Evolutionary conservation across 805 yeast species (phyloP).

Genomic region (Barnettozyma sucrosica): DNA sequence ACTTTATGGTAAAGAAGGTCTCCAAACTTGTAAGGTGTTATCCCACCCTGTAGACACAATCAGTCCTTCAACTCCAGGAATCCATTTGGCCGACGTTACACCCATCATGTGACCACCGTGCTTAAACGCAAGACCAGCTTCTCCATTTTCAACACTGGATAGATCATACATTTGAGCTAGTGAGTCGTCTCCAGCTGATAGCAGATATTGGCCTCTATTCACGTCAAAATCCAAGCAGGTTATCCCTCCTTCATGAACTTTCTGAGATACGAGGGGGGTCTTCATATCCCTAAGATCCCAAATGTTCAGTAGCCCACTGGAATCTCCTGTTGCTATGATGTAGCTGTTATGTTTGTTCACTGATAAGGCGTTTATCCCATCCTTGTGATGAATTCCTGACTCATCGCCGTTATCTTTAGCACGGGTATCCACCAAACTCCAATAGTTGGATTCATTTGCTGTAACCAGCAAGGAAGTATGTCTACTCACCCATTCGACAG

Average conservation of each 20-base stretch:
- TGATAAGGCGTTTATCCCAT: slow-evolving; percentile 51
- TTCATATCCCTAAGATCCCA: slow-evolving; percentile 59
- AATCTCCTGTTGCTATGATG: slow-evolving; percentile 64
- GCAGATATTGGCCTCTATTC: slow-evolving; percentile 30
- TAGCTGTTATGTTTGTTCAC: slow-evolving; percentile 53
- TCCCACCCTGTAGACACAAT: slow-evolving; percentile 78
- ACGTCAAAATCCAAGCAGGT: slow-evolving; percentile 27
- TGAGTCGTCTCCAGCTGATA: slow-evolving; percentile 60
- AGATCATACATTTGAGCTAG: slow-evolving; percentile 60
- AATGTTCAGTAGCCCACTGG: slow-evolving; percentile 45
- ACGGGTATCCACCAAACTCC: slow-evolving; percentile 53
- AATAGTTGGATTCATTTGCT: slow-evolving; percentile 58
- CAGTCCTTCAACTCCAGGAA: slow-evolving; percentile 55
- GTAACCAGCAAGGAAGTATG: slow-evolving; percentile 58
- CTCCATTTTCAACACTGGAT: slow-evolving; percentile 22
- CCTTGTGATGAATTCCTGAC: slow-evolving; percentile 15
- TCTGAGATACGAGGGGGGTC: slow-evolving; percentile 25
- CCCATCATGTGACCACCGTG: slow-evolving; percentile 90
- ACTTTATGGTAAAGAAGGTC: slow-evolving; percentile 14
- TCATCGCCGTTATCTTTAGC: slow-evolving; percentile 9
- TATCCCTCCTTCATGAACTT: slow-evolving; percentile 48
- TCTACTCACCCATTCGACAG: slow-evolving; percentile 58
- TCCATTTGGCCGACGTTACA: slow-evolving; percentile 82
- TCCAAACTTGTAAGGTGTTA: slow-evolving; percentile 84
- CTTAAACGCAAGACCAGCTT: slow-evolving; percentile 41